These are phyloP conservation scores for Pseudogymnoascus sp. DNA, from an alignment of 2,329 filamentous ascomycete genomes.

Conservation along the genomic window DNA sequence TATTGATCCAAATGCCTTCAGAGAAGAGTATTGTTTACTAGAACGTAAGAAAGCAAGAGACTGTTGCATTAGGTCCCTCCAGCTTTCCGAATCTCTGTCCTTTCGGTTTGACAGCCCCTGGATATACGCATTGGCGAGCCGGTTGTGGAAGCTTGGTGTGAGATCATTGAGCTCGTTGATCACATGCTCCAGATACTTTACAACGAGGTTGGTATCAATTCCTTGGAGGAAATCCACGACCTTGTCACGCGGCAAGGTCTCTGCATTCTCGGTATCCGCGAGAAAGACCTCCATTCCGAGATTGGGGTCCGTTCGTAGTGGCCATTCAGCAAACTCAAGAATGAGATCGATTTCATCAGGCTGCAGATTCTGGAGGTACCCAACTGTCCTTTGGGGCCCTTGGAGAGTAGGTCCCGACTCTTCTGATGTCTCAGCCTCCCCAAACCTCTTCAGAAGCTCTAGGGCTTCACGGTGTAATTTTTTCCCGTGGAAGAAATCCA, in stretches of 20 bases:
- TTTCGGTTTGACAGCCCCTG: constrained; percentile 35
- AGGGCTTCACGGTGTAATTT: constrained; percentile 83
- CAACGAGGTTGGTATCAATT: constrained; percentile 65
- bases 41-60: constrained; percentile 68
- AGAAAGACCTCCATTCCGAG: constrained; percentile 89
- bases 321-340: constrained; percentile 87
- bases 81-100: constrained; percentile 39
- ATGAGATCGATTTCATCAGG: constrained; percentile 86
- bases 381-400: constrained; percentile 76
- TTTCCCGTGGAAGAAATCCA: constrained; percentile 97
- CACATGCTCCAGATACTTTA: constrained; percentile 82
- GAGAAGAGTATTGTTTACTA: constrained; percentile 74
- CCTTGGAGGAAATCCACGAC: constrained; percentile 68
- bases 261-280: constrained; percentile 89
- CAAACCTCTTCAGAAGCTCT: constrained; percentile 74
- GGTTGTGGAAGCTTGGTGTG: constrained; percentile 81
- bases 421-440: constrained; percentile 48
- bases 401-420: constrained; percentile 53
- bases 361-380: constrained; percentile 82
- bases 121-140: constrained; percentile 67
- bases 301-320: constrained; percentile 62
- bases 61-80: constrained; percentile 53
- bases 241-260: constrained; percentile 70
- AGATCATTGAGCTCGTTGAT: constrained; percentile 79
- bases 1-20: constrained; percentile 68